Evolutionary conservation across 106 monocot genomes (phyloP).

Genomic region (Narthecium ossifragum): DNA sequence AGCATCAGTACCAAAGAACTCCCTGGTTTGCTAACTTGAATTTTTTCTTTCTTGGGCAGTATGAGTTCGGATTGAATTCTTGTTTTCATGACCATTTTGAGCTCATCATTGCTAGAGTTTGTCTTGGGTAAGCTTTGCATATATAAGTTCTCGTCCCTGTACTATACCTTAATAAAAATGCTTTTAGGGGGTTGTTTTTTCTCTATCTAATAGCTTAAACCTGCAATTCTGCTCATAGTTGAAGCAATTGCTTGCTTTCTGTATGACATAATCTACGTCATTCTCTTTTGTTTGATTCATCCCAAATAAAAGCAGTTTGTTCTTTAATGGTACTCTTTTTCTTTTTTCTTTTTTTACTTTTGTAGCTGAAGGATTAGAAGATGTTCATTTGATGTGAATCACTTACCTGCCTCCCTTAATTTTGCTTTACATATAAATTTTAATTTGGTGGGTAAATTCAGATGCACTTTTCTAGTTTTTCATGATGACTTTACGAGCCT

Average conservation of each 20-base stretch:
- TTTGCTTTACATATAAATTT: too few species aligned
- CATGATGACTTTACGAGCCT: too few species aligned
- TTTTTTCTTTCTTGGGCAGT: slow-evolving; percentile 28
- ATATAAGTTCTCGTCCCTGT: too few species aligned
- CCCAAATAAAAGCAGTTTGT: too few species aligned
- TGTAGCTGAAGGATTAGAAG: background rate
- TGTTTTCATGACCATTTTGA: slow-evolving; percentile 56
- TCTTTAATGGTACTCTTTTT: too few species aligned
- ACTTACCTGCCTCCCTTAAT: too few species aligned
- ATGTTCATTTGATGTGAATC: background rate
- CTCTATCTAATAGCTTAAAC: background rate
- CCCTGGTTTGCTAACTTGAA: background rate
- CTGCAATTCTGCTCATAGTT: background rate
- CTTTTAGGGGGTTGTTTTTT: background rate
- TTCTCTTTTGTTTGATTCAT: too few species aligned
- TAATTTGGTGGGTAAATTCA: background rate
- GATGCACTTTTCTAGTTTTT: background rate
- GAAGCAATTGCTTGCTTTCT: too few species aligned
- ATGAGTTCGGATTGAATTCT: slow-evolving; percentile 69
- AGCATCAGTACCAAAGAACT: background rate
- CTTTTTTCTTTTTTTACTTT: background rate
- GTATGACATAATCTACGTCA: too few species aligned
- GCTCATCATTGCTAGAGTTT: slow-evolving; percentile 34
- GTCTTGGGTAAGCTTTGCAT: slow-evolving; percentile 54
- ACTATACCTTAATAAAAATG: too few species aligned